A percentile compares a stretch with the other conserved stretches of the same genome.
These are phyloP conservation scores for Collariella sp. DNA, from an alignment of 495 filamentous ascomycete genomes.

Conservation along the genomic window DNA sequence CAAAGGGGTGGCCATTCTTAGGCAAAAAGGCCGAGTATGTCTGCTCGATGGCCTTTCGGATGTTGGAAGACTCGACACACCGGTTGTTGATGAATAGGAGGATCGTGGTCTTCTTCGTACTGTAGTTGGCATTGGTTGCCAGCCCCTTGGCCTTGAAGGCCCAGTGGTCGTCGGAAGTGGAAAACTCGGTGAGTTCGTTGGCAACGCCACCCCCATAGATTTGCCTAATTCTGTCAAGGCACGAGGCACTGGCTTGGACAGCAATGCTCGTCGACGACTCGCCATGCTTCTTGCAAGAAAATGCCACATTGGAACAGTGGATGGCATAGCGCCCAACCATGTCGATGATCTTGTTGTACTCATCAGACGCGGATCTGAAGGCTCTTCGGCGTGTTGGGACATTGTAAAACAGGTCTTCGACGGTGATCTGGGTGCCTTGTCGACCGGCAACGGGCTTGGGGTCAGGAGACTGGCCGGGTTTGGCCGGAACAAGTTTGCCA, in stretches of 20 bases:
- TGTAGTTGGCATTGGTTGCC: constrained; percentile 92
- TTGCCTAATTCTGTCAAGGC: constrained; percentile 76
- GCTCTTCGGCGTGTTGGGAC: constrained; percentile 80
- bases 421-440: constrained; percentile 93
- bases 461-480: constrained; percentile 84
- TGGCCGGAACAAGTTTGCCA: constrained; percentile 74
- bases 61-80: constrained; percentile 83
- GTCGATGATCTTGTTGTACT: constrained; percentile 97
- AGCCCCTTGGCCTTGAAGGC: constrained; percentile 77
- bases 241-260: constrained; percentile 59
- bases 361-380: constrained; percentile 86
- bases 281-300: constrained; percentile 94
- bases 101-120: constrained; percentile 80
- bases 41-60: constrained; percentile 86
- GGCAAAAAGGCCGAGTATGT: constrained; percentile 85
- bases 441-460: constrained; percentile 85
- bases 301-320: constrained; percentile 85
- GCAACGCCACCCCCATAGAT: constrained; percentile 81
- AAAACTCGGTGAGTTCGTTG: constrained; percentile 78
- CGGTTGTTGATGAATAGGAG: constrained; percentile 97
- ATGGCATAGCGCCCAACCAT: constrained; percentile 90
- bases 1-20: constrained; percentile 90
- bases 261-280: constrained; percentile 75
- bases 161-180: constrained; percentile 62
- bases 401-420: constrained; percentile 97